Conservation (phyloP, 2,329 filamentous ascomycete genomes). For the Aspergillus sp. region DNA sequence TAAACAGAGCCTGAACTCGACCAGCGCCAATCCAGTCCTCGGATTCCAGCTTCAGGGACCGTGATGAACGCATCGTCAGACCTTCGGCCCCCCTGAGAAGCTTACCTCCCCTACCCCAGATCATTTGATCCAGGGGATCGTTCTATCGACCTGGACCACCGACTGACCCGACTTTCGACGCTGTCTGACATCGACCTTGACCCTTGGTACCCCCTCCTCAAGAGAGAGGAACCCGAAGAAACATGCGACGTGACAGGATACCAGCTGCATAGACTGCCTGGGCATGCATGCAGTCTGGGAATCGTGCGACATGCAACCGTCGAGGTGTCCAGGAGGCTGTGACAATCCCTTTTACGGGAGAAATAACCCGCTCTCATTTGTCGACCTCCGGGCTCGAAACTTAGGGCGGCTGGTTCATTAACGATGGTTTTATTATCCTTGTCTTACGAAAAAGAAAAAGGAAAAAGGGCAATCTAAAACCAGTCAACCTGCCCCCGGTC, state of each 20-base stretch:
- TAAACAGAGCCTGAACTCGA: neutral
- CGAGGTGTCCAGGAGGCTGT: neutral
- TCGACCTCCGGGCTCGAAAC: constrained; percentile 5
- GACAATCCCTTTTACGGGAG: neutral
- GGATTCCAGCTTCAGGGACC: neutral
- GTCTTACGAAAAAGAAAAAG: neutral
- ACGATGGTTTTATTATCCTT: neutral
- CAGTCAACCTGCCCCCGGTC: neutral
- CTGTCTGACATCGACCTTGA: neutral
- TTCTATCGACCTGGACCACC: neutral
- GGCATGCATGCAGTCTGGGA: constrained; percentile 3
- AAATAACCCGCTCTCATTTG: constrained; percentile 2
- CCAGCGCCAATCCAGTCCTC: neutral
- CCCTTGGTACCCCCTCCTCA: neutral
- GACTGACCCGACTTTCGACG: neutral
- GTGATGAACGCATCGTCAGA: constrained; percentile 4
- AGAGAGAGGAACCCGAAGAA: neutral
- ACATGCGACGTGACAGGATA: neutral
- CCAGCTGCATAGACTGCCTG: neutral
- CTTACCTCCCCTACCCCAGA: constrained; percentile 16
- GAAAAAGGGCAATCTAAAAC: neutral
- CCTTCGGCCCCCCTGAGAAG: constrained; percentile 8
- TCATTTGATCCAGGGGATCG: neutral
- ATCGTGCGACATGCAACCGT: constrained; percentile 15
- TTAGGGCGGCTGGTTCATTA: constrained; percentile 3